Conservation (phyloP, 768 basidiomycete species). For the Suillus variegatus region DNA sequence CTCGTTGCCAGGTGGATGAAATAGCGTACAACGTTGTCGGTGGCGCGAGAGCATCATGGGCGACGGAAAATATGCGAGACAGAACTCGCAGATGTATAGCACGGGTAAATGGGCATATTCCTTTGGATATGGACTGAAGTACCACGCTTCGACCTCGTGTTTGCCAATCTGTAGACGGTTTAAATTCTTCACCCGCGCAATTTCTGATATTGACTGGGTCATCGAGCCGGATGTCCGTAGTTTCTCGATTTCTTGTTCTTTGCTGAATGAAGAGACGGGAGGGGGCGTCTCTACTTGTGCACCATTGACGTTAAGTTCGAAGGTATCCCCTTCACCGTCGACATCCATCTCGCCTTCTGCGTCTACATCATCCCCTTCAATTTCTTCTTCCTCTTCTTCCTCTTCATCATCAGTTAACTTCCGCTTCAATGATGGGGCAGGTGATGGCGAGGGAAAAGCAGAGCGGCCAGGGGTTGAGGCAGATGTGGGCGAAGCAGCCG, state of each 20-base stretch:
- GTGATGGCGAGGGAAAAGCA: slow-evolving; percentile 55
- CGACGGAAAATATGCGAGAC: slow-evolving; percentile 90
- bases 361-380: slow-evolving; percentile 46
- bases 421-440: slow-evolving; percentile 64
- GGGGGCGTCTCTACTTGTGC: slow-evolving; percentile 50
- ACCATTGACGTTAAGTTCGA: slow-evolving; percentile 58
- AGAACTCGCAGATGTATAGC: slow-evolving; percentile 98
- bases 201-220: slow-evolving; percentile 98
- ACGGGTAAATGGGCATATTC: slow-evolving; percentile 96
- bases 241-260: slow-evolving; percentile 99
- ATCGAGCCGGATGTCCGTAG: slow-evolving; percentile 96
- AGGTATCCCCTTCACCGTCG: slow-evolving; percentile 67
- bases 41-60: slow-evolving; percentile 91
- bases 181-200: slow-evolving; percentile 97
- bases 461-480: slow-evolving; percentile 44
- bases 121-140: slow-evolving; percentile 98
- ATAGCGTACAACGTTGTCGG: slow-evolving; percentile 84
- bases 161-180: slow-evolving; percentile 95
- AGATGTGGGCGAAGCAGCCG: slow-evolving; percentile 61
- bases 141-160: slow-evolving; percentile 99
- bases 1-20: slow-evolving; percentile 98
- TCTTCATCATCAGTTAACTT: slow-evolving; percentile 64
- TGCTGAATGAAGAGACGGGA: slow-evolving; percentile 75
- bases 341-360: slow-evolving; percentile 65
- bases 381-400: slow-evolving; percentile 62